Base-by-base conservation (phyloP, 2,329 filamentous ascomycete species). In the Arthrocladium fulminans region DNA sequence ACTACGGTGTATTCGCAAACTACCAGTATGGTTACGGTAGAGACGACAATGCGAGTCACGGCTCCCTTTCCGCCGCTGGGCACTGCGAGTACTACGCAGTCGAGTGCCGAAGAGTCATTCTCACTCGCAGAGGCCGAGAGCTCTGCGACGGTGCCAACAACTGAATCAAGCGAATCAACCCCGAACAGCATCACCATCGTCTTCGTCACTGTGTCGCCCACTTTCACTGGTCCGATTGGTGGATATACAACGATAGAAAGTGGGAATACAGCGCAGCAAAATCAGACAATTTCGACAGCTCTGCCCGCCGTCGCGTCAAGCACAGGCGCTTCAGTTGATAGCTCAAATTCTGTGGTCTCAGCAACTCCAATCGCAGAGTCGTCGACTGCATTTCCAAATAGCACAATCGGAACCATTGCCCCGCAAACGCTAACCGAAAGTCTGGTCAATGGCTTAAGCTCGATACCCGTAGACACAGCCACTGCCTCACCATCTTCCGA, bases 121-220 rank as follows among this genome's bases (percentile, higher is more conserved):
- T 7, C 32, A n/a, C 13, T 8, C n/a, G 32, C 32, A 5, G n/a
- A 9, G 5, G 32, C 15, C 13, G 22, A 23, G 6, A 42, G 9
- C n/a, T 2, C 9, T 20, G 5, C 43, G 3, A 22, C 23, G 4
- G 17, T 25, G 6, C 10, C 40, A 25, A 30, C 45, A 19, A 22
- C 30, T 13, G 29, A 15, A 24, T 37, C 29, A 3, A 46, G 30
- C 30, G 32, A 29, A 20, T 37, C 32, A 13, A 10, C 20, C 13
- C 35, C 32, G 2, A 32, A 20, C 25, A 41, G 29, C 9, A 37
- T 48, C 15, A 48, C 50, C 20, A 60, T 73, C 27, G 67, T 79
- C 34, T 74, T 77, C 58, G 67, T 76, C 38, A 79, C 76, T 0
- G 65, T 71, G 20, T 59, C 67, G 13, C 65, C 71, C 42, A 77